Conservation (phyloP, 2,329 filamentous ascomycete species). For the Fusarium concolor region DNA sequence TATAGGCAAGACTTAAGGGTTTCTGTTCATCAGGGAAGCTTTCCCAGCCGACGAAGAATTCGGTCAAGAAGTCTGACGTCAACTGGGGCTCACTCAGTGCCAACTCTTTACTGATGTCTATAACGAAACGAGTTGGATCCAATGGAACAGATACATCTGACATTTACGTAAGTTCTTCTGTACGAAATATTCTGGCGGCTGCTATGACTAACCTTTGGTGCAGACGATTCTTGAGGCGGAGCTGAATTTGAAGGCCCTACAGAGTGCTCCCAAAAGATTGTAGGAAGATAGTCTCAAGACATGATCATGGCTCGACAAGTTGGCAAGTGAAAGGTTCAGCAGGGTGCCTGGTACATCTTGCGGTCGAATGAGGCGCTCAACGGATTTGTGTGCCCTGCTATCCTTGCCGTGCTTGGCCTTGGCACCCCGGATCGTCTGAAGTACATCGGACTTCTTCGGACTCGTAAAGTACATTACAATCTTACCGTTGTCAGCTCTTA, state of each 20-base stretch:
- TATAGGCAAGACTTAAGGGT: constrained; percentile 74
- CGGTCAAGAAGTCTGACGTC: constrained; percentile 76
- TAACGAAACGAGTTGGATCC: constrained; percentile 72
- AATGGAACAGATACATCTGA: constrained; percentile 72
- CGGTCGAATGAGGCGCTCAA: constrained; percentile 73
- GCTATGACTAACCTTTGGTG: constrained; percentile 63
- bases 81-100: constrained; percentile 73
- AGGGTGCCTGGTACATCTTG: constrained; percentile 78
- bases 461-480: constrained; percentile 80
- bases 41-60: constrained; percentile 79
- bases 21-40: constrained; percentile 76
- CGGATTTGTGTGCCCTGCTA: constrained; percentile 67
- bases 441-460: constrained; percentile 70
- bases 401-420: constrained; percentile 75
- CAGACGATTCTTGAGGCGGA: constrained; percentile 71
- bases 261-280: constrained; percentile 74
- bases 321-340: constrained; percentile 74
- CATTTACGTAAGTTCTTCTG: neutral
- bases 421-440: constrained; percentile 71
- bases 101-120: constrained; percentile 73
- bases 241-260: constrained; percentile 74
- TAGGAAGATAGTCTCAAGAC: constrained; percentile 72
- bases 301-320: constrained; percentile 71
- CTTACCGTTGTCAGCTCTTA: constrained; percentile 75
- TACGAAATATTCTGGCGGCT: neutral